phyloP scores from a whole-genome alignment of 441 rosid genomes.

The Raphanus hybrid region DNA sequence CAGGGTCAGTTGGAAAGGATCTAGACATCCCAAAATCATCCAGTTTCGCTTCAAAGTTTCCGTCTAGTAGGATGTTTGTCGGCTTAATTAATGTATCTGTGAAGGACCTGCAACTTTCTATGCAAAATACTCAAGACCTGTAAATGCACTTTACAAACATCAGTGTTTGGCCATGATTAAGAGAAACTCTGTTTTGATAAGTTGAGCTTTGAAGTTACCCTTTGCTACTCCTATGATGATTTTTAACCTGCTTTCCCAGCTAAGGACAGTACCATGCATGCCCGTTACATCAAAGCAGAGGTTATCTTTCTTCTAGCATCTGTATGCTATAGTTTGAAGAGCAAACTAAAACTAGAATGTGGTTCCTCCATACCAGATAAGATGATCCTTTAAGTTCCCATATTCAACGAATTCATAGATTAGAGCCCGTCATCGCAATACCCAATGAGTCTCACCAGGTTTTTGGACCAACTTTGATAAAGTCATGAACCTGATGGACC shows the following conservation, averaged over 20 bases:
- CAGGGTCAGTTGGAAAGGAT: slow-evolving; percentile 15
- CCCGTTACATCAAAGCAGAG: slow-evolving; percentile 2
- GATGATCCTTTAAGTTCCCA: slow-evolving; percentile 37
- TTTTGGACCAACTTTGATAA: slow-evolving; percentile 46
- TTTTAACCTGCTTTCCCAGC: slow-evolving; percentile 50
- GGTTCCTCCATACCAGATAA: slow-evolving; percentile 30
- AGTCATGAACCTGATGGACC: slow-evolving; percentile 17
- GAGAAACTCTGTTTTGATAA: background rate
- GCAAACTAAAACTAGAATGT: background rate
- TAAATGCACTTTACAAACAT: background rate
- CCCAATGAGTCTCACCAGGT: slow-evolving; percentile 55
- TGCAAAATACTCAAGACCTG: slow-evolving; percentile 60
- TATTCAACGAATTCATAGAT: slow-evolving; percentile 58
- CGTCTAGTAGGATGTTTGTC: slow-evolving; percentile 49
- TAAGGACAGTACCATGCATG: slow-evolving; percentile 27
- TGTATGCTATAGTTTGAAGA: background rate
- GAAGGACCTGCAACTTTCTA: slow-evolving; percentile 51
- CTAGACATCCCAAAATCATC: slow-evolving; percentile 61
- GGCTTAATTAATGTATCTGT: slow-evolving; percentile 60
- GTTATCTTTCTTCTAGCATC: background rate
- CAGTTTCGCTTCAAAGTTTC: slow-evolving; percentile 9
- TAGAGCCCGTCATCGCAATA: slow-evolving; percentile 55
- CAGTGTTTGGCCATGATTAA: background rate
- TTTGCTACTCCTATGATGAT: slow-evolving; percentile 53
- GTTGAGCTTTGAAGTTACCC: slow-evolving; percentile 35